Conservation (phyloP, 1,284 basidiomycete species). For the Sporisorium scitamineum region DNA sequence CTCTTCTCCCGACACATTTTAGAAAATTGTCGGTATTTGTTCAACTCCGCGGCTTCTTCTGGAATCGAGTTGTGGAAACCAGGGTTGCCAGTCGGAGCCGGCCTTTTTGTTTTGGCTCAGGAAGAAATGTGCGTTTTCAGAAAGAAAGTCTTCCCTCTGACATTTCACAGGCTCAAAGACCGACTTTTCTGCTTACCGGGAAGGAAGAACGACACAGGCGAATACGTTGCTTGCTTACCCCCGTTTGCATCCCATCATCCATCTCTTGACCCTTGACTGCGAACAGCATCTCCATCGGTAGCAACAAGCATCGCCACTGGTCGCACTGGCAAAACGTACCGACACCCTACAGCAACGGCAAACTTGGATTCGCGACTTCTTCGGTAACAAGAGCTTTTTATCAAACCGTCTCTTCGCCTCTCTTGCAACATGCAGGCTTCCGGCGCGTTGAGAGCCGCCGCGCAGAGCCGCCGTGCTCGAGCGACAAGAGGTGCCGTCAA, state of each 20-base stretch:
- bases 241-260: background rate
- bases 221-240: background rate
- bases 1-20: background rate
- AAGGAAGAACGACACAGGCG: background rate
- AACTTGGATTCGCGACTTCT: background rate
- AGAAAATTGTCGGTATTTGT: background rate
- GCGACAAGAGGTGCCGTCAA: conserved; percentile 11
- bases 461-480: conserved; percentile 18
- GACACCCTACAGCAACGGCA: background rate
- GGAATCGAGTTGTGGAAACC: background rate
- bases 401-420: background rate
- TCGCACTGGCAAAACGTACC: background rate
- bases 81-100: conserved; percentile 20
- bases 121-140: conserved; percentile 9
- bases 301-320: background rate
- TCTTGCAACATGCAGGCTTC: conserved; percentile 25
- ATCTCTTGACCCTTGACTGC: background rate
- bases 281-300: background rate
- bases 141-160: background rate
- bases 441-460: conserved; percentile 23
- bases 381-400: background rate
- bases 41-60: background rate
- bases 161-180: conserved; percentile 3
- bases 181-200: background rate
- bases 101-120: conserved; percentile 1